phyloP scores from a whole-genome alignment of 805 yeast species.

The Grigorovia transvaalensis region DNA sequence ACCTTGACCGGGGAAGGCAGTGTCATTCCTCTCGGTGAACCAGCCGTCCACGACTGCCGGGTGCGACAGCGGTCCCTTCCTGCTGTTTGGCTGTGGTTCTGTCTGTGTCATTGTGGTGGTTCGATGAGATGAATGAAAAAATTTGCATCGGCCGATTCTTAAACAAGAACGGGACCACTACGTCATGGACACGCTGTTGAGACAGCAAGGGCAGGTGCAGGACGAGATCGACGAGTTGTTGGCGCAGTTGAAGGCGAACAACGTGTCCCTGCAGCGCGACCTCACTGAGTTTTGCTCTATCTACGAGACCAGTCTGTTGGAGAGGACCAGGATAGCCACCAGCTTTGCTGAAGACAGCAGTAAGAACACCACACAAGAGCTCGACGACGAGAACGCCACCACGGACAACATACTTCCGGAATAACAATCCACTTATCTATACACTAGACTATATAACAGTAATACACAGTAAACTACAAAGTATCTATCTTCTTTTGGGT shows the following conservation, averaged over 20 bases:
- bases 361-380: not conserved
- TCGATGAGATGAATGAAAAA: too few relatives aligned
- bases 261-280: slow-evolving; percentile 19
- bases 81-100: too few relatives aligned
- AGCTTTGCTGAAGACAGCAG: not conserved
- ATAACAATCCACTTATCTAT: too few relatives aligned
- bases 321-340: not conserved
- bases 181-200: not conserved
- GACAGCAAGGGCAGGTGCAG: not conserved
- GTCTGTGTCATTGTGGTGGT: too few relatives aligned
- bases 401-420: not conserved
- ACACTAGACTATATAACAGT: too few relatives aligned
- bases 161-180: too few relatives aligned
- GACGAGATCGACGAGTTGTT: not conserved
- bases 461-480: slow-evolving; percentile 1
- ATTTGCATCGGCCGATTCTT: not conserved
- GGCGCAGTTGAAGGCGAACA: slow-evolving; percentile 1
- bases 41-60: slow-evolving; percentile 48
- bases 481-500: slow-evolving; percentile 32
- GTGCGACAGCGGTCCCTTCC: slow-evolving; percentile 1
- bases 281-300: slow-evolving; percentile 24
- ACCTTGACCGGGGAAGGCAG: slow-evolving; percentile 80
- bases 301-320: slow-evolving; percentile 4
- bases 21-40: slow-evolving; percentile 69
- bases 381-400: not conserved